These are phyloP conservation scores for Kwoniella europaea DNA, from an alignment of 768 basidiomycete species.

Conservation along the genomic window DNA sequence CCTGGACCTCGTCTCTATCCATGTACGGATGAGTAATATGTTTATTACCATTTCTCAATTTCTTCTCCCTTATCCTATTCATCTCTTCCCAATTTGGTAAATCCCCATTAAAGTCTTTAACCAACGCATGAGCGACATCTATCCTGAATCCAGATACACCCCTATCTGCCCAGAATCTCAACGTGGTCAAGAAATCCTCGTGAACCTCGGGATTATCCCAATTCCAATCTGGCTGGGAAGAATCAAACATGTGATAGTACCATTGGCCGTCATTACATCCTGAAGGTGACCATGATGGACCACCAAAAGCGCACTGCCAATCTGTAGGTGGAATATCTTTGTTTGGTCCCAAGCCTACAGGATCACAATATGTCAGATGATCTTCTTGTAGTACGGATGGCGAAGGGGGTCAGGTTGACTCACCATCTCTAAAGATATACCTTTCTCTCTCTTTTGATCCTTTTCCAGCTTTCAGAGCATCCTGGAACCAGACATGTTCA, in stretches of 20 bases:
- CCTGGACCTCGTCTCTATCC: constrained; percentile 46
- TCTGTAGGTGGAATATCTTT: constrained; percentile 44
- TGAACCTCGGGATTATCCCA: constrained; percentile 45
- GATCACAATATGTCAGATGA: no score
- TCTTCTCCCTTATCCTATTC: constrained; percentile 21
- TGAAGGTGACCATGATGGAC: constrained; percentile 44
- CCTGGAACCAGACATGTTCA: constrained; percentile 52
- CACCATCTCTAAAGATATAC: constrained; percentile 51
- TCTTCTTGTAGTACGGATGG: not conserved
- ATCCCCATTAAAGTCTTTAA: constrained; percentile 40
- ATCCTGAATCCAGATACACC: constrained; percentile 49
- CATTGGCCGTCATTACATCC: constrained; percentile 44
- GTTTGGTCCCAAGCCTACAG: constrained; percentile 36
- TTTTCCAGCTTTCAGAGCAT: constrained; percentile 40
- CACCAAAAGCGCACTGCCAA: constrained; percentile 47
- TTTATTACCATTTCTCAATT: constrained; percentile 32
- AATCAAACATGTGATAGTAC: constrained; percentile 47
- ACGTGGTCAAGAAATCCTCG: constrained; percentile 45
- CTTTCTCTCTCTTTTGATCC: constrained; percentile 35
- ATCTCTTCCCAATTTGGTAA: constrained; percentile 31
- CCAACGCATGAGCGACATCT: constrained; percentile 48
- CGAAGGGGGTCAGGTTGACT: not conserved
- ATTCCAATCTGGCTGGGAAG: constrained; percentile 50
- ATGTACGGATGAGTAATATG: constrained; percentile 33
- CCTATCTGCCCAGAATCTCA: constrained; percentile 48